A percentile compares a stretch with the other conserved stretches of the same genome.
These are phyloP conservation scores for Crithidia fasciculata DNA, from an alignment of 208 protist genomes.

Conservation along the genomic window DNA sequence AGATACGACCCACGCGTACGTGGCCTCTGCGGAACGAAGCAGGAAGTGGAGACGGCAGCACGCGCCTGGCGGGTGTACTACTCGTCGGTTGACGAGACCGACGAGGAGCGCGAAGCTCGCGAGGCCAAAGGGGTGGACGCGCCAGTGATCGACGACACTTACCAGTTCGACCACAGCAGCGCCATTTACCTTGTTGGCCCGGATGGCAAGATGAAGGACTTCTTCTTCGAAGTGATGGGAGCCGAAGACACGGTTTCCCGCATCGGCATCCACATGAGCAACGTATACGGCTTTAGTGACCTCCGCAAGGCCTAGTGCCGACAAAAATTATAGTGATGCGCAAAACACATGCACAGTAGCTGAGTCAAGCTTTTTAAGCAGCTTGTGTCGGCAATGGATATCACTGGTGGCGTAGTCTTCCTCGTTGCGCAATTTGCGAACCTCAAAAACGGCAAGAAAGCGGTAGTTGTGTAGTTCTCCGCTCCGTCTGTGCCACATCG, in stretches of 20 bases:
- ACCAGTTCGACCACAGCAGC: constrained; percentile 90
- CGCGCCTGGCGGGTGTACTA: constrained; percentile 84
- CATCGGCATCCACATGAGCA: constrained; percentile 67
- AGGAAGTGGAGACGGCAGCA: constrained; percentile 63
- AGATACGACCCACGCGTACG: constrained; percentile 67
- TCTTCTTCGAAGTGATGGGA: constrained; percentile 90
- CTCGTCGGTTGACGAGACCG: constrained; percentile 82
- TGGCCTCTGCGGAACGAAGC: constrained; percentile 58
- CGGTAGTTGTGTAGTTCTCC: too few relatives aligned
- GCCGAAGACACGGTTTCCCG: constrained; percentile 58
- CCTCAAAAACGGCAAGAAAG: too few relatives aligned
- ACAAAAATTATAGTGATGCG: neutral
- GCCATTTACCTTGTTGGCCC: constrained; percentile 86
- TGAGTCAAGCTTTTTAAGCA: neutral
- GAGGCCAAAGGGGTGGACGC: constrained; percentile 64
- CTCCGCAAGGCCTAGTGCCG: constrained; percentile 29
- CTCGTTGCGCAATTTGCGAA: too few relatives aligned
- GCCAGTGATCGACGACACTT: constrained; percentile 72
- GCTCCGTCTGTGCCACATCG: constrained; percentile 1
- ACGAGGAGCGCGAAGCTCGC: constrained; percentile 65
- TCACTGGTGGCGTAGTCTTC: too few relatives aligned
- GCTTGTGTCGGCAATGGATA: too few relatives aligned
- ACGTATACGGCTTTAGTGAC: constrained; percentile 84
- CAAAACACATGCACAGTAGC: neutral
- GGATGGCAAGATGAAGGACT: constrained; percentile 90